Evolutionary conservation across 768 basidiomycete genomes (phyloP), one percentile per base, ranked within the genome.

Genomic region (Lactarius trivialis): DNA sequence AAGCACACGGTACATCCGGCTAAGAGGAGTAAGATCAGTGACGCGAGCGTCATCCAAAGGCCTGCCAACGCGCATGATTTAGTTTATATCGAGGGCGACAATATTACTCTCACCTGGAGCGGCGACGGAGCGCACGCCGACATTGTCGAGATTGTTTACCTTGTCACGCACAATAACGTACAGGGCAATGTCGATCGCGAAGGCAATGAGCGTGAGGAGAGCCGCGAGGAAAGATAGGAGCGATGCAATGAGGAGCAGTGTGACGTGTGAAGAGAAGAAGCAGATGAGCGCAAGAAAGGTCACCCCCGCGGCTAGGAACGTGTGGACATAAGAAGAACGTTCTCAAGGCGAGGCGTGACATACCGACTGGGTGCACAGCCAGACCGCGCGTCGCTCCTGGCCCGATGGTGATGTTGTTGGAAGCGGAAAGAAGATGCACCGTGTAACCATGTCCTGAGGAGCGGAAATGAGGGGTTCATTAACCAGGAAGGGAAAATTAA

Each of bases 161-260:
- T 85, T 76, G 56, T 85, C 77, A 69, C 81, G 83, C 56, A 85
- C 78, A 60, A 78, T 83, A 3, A 77, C 84, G 68, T 76, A 86
- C 33, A 93, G 81, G 15, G 88, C 86, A 63, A 91, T 85, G 71
- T 93, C 89, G 71, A 88, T 82, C 45, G 82, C 81, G 69, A 92
- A 89, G 1, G 88, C 84, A 64, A 91, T 82, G 59, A 91, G 74
- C 3, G 88, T 82, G 49, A 92, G 70, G 24, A 80, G 63, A 0
- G 87, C 85, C 8, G 87, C 88, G 58, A 91, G 76, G 79, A 89
- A 88, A 14, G 89, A 78, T 2, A 74, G 56, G 54, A 83, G 70
- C 17, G 80, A 77, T 0, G 82, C 73, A 52, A 81, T 34, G 24
- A 83, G 73, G 15, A 72, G 75, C 24, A 76, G 43, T 8, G 76